A percentile compares a stretch with the other conserved stretches of the same genome.
These are phyloP conservation scores for Cyclocybe aegerita DNA, from an alignment of 768 basidiomycete genomes.

Conservation along the genomic window DNA sequence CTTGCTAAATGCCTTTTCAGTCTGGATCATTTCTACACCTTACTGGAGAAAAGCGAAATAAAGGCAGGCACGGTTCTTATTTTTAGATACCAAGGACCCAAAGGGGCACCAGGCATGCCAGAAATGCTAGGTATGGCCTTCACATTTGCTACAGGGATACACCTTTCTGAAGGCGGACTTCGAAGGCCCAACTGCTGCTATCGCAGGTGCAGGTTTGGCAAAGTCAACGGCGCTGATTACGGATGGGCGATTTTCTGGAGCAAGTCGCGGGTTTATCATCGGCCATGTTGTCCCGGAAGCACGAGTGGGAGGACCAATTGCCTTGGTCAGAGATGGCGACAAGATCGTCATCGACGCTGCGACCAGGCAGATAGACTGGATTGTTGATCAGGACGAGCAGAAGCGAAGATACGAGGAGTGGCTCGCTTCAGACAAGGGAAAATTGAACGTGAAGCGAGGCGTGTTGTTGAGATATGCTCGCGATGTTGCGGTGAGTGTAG, in stretches of 20 bases:
- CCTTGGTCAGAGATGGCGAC: conserved; percentile 83
- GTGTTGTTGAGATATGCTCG: conserved; percentile 79
- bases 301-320: conserved; percentile 82
- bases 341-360: conserved; percentile 71
- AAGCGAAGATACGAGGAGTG: conserved; percentile 60
- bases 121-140: conserved; percentile 51
- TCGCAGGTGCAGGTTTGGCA: conserved; percentile 82
- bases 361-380: conserved; percentile 67
- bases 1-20: conserved; percentile 29
- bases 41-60: conserved; percentile 73
- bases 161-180: neutral
- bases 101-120: conserved; percentile 92
- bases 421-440: conserved; percentile 63
- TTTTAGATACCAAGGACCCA: conserved; percentile 88
- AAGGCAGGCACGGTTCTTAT: conserved; percentile 75
- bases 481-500: conserved; percentile 74
- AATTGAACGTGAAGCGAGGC: conserved; percentile 71
- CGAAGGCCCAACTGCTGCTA: conserved; percentile 75
- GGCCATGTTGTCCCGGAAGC: conserved; percentile 66
- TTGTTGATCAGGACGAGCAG: conserved; percentile 68
- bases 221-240: conserved; percentile 81
- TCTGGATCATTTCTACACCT: conserved; percentile 69
- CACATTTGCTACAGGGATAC: neutral
- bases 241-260: conserved; percentile 88
- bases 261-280: conserved; percentile 55